A percentile compares a stretch with the other conserved stretches of the same genome.
These are phyloP conservation scores for Wickerhamomyces sp. DNA, from an alignment of 1,139 yeast species.

Conservation along the genomic window DNA sequence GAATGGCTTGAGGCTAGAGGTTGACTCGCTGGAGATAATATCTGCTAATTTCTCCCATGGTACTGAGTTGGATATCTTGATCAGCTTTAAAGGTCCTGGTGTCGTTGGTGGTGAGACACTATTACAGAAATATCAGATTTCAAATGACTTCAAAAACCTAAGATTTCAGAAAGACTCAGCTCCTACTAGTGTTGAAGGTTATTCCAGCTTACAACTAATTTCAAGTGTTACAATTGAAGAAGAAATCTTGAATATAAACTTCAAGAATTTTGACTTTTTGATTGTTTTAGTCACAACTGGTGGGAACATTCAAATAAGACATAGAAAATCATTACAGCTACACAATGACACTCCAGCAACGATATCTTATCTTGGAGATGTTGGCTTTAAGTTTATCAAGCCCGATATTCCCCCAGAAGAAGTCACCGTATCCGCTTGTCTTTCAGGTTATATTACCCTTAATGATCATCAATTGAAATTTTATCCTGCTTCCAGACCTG, in stretches of 20 bases:
- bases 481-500: slow-evolving; percentile 7
- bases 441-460: slow-evolving; percentile 43
- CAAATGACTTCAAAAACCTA: slow-evolving; percentile 19
- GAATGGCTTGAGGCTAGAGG: slow-evolving; percentile 14
- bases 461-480: slow-evolving; percentile 21
- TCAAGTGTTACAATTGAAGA: slow-evolving; percentile 12
- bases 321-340: slow-evolving; percentile 30
- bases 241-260: slow-evolving; percentile 15
- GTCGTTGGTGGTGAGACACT: slow-evolving; percentile 14
- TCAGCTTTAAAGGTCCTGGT: slow-evolving; percentile 24
- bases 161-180: slow-evolving; percentile 14
- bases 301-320: slow-evolving; percentile 41
- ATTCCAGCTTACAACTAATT: slow-evolving; percentile 12
- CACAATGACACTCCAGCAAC: slow-evolving; percentile 16
- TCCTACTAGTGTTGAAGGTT: slow-evolving; percentile 14
- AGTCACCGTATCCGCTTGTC: slow-evolving; percentile 52
- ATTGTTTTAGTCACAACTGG: slow-evolving; percentile 31
- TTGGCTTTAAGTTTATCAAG: slow-evolving; percentile 49
- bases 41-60: slow-evolving; percentile 36
- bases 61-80: slow-evolving; percentile 28
- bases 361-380: slow-evolving; percentile 47
- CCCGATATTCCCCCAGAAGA: slow-evolving; percentile 32
- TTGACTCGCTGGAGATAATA: slow-evolving; percentile 35
- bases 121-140: slow-evolving; percentile 19
- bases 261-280: slow-evolving; percentile 26